These are phyloP conservation scores for Clohesyomyces aquaticus DNA, from an alignment of 495 filamentous ascomycete species.

Conservation along the genomic window DNA sequence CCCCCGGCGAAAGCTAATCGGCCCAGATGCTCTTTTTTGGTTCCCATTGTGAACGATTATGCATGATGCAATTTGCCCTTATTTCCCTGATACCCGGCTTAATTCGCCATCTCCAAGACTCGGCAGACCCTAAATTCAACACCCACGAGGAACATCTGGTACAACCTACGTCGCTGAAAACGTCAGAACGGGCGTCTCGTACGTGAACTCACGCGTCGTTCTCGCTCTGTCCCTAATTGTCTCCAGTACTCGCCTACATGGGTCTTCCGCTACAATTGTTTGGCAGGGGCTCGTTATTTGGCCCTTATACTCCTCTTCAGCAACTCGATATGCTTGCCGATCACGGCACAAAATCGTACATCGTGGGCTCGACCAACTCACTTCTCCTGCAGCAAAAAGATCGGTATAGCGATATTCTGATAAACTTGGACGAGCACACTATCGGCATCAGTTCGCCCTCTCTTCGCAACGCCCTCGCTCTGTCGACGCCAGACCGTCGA, in stretches of 20 bases:
- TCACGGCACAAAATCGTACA: conserved; percentile 92
- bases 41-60: conserved; percentile 87
- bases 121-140: conserved; percentile 86
- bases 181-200: conserved; percentile 84
- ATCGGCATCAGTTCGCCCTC: conserved; percentile 82
- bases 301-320: conserved; percentile 94
- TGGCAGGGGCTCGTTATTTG: conserved; percentile 94
- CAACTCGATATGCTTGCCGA: conserved; percentile 94
- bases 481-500: conserved; percentile 85
- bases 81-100: conserved; percentile 92
- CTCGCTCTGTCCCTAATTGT: conserved; percentile 11
- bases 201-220: neutral
- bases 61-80: conserved; percentile 97
- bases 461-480: conserved; percentile 72
- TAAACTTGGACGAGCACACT: conserved; percentile 90
- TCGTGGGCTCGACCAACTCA: conserved; percentile 96
- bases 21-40: conserved; percentile 97
- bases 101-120: conserved; percentile 83
- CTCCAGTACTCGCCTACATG: conserved; percentile 82
- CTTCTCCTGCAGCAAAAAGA: conserved; percentile 91
- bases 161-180: conserved; percentile 82
- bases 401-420: conserved; percentile 94
- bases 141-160: conserved; percentile 74
- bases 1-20: neutral
- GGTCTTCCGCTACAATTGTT: conserved; percentile 93